A percentile compares a stretch with the other conserved stretches of the same genome.
Evolutionary conservation across 164 flowering plant genomes (phyloP).

Genomic region (Aristolochia californica): DNA sequence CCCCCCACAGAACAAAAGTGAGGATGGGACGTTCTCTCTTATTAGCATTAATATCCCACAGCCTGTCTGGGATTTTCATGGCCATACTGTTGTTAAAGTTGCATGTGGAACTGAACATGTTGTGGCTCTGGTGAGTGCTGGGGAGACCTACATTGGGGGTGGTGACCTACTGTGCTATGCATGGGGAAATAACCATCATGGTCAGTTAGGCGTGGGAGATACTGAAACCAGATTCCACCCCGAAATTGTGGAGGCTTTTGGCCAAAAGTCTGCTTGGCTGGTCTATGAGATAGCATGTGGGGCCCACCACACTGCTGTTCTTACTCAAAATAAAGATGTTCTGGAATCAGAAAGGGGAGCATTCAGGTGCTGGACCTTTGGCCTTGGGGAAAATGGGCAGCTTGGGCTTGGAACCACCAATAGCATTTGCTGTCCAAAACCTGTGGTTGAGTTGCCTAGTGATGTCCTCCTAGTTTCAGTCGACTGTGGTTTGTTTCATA

Average conservation of each 20-base stretch:
- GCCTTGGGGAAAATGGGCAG: constrained; percentile 86
- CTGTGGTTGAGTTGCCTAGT: constrained; percentile 47
- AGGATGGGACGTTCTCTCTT: constrained; percentile 32
- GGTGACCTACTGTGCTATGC: constrained; percentile 61
- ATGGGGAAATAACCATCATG: constrained; percentile 78
- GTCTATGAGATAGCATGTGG: constrained; percentile 80
- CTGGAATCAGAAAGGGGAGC: constrained; percentile 13
- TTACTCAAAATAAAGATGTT: constrained; percentile 39
- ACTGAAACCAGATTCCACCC: constrained; percentile 42
- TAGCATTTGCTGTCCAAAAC: constrained; percentile 35
- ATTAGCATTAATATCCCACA: constrained; percentile 36
- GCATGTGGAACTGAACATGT: constrained; percentile 94
- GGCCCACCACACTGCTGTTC: constrained; percentile 68
- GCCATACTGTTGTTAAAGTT: constrained; percentile 77
- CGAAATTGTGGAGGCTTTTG: constrained; percentile 41
- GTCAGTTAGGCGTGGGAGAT: constrained; percentile 83
- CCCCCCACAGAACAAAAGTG: constrained; percentile 27
- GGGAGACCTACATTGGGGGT: constrained; percentile 37
- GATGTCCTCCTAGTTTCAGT: constrained; percentile 41
- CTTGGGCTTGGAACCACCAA: constrained; percentile 82
- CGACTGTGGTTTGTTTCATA: constrained; percentile 87
- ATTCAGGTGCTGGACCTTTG: constrained; percentile 83
- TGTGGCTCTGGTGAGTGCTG: constrained; percentile 66
- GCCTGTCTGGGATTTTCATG: constrained; percentile 65
- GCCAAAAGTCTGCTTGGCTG: constrained; percentile 33